Base-by-base conservation (phyloP, 495 filamentous ascomycete species). In the Diplogelasinospora grovesii region DNA sequence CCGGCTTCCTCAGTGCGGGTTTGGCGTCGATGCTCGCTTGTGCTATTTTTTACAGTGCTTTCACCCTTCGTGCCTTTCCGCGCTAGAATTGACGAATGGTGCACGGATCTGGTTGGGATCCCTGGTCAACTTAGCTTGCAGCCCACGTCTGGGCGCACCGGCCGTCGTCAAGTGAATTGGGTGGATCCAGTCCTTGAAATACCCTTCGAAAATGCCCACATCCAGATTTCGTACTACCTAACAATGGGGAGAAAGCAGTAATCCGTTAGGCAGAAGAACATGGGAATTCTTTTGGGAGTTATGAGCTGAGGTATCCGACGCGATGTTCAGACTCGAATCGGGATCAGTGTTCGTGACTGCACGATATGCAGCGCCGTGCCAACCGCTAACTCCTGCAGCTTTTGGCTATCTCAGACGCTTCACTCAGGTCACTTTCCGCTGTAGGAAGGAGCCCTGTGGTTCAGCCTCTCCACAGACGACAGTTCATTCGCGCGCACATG, bases 401-500 rank as follows among this genome's bases (percentile, higher is more conserved):
- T 5, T n/a, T n/a, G 31, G 18, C 3, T 11, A 36, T 19, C 6
- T 22, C 33, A 36, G 8, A 22, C 10, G 18, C 8, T 37, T 22
- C 34, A 37, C 41, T 18, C 33, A 8, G 29, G 13, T 21, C 21
- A 19, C 27, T 14, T 24, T 26, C 24, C 9, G 13, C 28, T 31
- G 6, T 5, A 13, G 5, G n/a, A 14, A 31, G 28, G 13, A 31
- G 28, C 9, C 28, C 13, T 31, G 28, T 31, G 28, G 9, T 31
- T 31, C 15, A 5, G n/a, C 5, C 9, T 31, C 15, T 5, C 32
- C 22, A 9, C 22, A 18, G 1, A 5, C 22, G 22, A 30, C 6
- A 15, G 16, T 32, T 24, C 31, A 42, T 42, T 33, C 38, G 45
- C 33, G 14, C 23, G 30, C 44, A 22, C 36, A 21, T 16, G 21